These are phyloP conservation scores for Populus ilicifolia DNA, from an alignment of 345 rosid species.

Conservation along the genomic window DNA sequence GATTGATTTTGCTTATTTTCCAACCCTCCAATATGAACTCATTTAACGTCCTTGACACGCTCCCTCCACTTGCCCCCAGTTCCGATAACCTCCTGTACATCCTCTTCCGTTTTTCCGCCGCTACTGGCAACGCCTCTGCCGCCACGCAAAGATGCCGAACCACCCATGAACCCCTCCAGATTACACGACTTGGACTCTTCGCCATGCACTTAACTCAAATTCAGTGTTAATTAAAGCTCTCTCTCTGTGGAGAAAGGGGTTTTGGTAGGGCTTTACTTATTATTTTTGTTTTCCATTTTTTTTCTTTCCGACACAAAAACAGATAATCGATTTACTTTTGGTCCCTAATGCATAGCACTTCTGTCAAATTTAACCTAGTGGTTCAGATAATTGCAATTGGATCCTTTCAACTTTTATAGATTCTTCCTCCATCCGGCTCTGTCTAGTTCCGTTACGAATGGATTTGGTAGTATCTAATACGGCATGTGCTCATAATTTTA, in stretches of 20 bases:
- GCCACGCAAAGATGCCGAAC: constrained; percentile 29
- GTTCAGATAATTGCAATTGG: background rate
- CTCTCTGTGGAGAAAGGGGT: background rate
- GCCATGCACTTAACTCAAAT: constrained; percentile 6
- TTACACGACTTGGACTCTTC: constrained; percentile 19
- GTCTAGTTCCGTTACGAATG: too few relatives aligned
- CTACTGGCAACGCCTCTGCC: constrained; percentile 15
- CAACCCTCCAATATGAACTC: constrained; percentile 51
- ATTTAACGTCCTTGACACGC: constrained; percentile 48
- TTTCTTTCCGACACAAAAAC: background rate
- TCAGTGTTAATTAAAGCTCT: background rate
- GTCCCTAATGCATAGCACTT: background rate
- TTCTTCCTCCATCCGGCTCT: background rate
- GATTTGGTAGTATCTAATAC: background rate
- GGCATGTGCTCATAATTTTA: too few relatives aligned
- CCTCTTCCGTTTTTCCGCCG: constrained; percentile 5
- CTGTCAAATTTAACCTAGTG: background rate
- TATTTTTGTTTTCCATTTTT: too few relatives aligned
- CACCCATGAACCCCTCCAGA: constrained; percentile 19
- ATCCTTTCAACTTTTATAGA: background rate
- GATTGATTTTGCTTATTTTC: constrained; percentile 31
- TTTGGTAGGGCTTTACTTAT: constrained; percentile 13
- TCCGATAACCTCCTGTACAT: constrained; percentile 53
- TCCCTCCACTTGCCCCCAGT: constrained; percentile 42
- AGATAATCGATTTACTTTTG: background rate